Conservation (phyloP, 192 early-diverging fungal genomes). For the Funneliformis mosseae region DNA sequence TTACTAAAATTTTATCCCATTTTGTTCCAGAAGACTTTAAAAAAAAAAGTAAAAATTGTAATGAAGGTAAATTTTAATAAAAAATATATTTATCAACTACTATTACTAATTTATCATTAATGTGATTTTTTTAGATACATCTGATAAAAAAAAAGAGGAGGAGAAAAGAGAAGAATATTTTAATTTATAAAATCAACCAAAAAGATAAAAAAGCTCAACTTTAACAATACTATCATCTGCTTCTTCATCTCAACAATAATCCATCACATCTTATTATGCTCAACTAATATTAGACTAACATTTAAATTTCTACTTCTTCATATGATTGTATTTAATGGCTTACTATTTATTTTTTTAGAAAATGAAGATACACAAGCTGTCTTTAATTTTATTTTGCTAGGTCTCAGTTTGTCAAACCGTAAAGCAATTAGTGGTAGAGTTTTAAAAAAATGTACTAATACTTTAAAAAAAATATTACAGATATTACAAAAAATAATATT, state of each 20-base stretch:
- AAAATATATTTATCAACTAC: not conserved
- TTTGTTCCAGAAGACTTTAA: not conserved
- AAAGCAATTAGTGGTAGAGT: no score
- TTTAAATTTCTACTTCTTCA: not conserved
- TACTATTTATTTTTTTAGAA: not conserved
- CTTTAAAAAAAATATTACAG: no score
- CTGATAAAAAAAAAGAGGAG: not conserved
- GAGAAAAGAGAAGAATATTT: not conserved
- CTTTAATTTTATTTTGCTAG: not conserved
- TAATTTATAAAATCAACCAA: not conserved
- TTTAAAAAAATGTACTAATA: no score
- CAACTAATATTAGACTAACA: not conserved
- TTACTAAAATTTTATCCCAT: not conserved
- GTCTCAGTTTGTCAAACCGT: not conserved
- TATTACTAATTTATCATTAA: not conserved
- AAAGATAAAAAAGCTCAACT: not conserved
- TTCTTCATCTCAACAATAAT: not conserved
- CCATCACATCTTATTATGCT: not conserved
- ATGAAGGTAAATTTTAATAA: not conserved
- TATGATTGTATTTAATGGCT: not conserved
- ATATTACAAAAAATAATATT: no score
- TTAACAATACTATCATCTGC: not conserved
- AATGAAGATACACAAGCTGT: not conserved
- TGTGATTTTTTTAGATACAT: not conserved
- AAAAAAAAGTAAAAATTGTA: not conserved